Base-by-base conservation (phyloP, 768 basidiomycete genomes). In the Sistotremastrum suecicum region DNA sequence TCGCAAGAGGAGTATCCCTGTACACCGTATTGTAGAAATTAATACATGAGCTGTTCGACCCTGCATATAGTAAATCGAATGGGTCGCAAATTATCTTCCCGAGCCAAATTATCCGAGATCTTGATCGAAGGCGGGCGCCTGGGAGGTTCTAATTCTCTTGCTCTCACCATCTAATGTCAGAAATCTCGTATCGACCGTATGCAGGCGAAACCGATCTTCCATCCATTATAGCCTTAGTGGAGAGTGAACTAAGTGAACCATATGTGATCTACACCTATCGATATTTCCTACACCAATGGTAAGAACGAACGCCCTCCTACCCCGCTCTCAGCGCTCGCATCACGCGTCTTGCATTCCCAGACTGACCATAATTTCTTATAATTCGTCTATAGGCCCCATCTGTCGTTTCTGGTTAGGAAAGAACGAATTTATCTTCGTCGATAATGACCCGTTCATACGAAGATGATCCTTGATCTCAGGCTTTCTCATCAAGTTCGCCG, bases 251-350 rank as follows among this genome's bases (percentile, higher is more conserved):
- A 56, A 88, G 83, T 53, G 92, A 97, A 63, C 94, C 94, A 38
- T 98, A 90, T 64, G 88, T 94, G 44, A 79, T 89, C 38, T 97
- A 94, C 65, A 97, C 92, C 0, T 97, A 91, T 55, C 82, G 92
- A 2, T 97, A 99, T 61, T 99, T 99, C 61, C 74, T 99, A 5
- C 78, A 90, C 59, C 85, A 91, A 54, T 99, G 95, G 95, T 95
- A 47, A 55, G 88, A 20, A 20, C 20, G 20, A 20, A 20, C 20
- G 20, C 52, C 33, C 39, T 5, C 40, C 37, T 42, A 29, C n/a
- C 20, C 28, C 9, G 10, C 36, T 48, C 12, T 20, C 20, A 20
- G 20, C 20, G 20, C 20, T 66, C 42, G 4, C 32, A 42, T 34
- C 42, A 10, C 7, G 11, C 12, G 2, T 20, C 32, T 8, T 44